A percentile compares a stretch with the other conserved stretches of the same genome.
These are phyloP conservation scores for Coniochaeta sp. DNA, from an alignment of 2,329 filamentous ascomycete species.

Conservation along the genomic window DNA sequence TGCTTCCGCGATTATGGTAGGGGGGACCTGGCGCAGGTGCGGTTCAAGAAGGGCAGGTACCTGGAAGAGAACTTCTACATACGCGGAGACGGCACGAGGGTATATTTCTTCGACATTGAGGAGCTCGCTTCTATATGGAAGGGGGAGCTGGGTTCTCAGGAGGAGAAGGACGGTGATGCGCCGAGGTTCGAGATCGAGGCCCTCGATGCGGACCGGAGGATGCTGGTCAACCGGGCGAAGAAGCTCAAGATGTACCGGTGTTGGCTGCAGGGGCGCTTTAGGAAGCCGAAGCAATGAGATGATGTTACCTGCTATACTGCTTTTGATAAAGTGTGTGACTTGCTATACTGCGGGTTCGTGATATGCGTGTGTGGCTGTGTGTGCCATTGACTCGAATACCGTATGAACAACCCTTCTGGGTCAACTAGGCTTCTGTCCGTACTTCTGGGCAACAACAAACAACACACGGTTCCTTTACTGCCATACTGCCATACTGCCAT, in stretches of 20 bases:
- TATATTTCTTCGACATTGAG: conserved; percentile 93
- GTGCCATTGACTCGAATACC: too few relatives aligned
- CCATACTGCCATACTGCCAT: too few relatives aligned
- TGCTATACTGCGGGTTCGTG: too few relatives aligned
- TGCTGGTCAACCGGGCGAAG: conserved; percentile 86
- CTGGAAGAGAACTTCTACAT: conserved; percentile 98
- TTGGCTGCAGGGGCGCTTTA: conserved; percentile 84
- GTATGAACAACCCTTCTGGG: too few relatives aligned
- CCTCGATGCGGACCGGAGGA: conserved; percentile 75
- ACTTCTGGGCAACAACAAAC: too few relatives aligned
- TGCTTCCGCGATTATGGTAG: conserved; percentile 95
- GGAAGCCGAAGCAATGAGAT: conserved; percentile 46
- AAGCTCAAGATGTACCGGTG: conserved; percentile 98
- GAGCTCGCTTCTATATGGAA: conserved; percentile 78
- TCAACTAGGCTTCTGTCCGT: too few relatives aligned
- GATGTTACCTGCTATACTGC: background rate
- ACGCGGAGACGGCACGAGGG: conserved; percentile 86
- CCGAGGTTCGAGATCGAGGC: conserved; percentile 63
- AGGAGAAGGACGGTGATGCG: conserved; percentile 12
- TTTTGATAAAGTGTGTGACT: too few relatives aligned
- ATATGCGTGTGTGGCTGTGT: background rate
- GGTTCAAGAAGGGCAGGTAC: conserved; percentile 92
- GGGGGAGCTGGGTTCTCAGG: conserved; percentile 29
- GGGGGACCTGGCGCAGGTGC: conserved; percentile 90
- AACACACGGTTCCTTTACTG: too few relatives aligned